Conservation (phyloP, 306 rosid genomes). For the Fagus crenata region DNA sequence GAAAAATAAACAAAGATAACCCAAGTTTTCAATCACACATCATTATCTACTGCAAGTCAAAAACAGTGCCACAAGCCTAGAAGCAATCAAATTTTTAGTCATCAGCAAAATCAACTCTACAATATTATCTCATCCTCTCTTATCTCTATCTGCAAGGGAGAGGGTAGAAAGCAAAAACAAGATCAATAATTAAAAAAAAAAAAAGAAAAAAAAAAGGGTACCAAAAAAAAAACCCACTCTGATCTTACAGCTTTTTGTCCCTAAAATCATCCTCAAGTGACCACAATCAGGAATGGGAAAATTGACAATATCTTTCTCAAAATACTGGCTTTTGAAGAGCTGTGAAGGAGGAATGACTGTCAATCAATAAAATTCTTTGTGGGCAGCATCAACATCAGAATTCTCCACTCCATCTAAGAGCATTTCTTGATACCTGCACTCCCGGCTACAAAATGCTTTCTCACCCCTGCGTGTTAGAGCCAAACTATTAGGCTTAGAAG, state of each 20-base stretch:
- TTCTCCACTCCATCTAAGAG: constrained; percentile 54
- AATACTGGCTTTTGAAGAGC: not conserved
- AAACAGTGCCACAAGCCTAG: constrained; percentile 33
- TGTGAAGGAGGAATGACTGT: not conserved
- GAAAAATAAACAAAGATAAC: constrained; percentile 28
- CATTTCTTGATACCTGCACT: constrained; percentile 86
- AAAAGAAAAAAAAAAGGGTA: not conserved
- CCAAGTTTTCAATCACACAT: constrained; percentile 33
- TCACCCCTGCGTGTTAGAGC: constrained; percentile 66
- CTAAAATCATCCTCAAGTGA: constrained; percentile 5
- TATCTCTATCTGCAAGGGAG: constrained; percentile 56
- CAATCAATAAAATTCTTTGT: constrained; percentile 21
- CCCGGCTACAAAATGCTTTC: constrained; percentile 79
- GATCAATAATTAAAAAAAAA: constrained; percentile 5
- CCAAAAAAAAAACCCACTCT: not conserved
- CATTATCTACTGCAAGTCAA: constrained; percentile 38
- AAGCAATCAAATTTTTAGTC: constrained; percentile 37
- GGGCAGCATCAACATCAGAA: constrained; percentile 42
- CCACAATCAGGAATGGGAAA: constrained; percentile 27
- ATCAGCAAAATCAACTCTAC: constrained; percentile 39
- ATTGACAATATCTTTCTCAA: constrained; percentile 1
- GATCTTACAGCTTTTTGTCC: no score
- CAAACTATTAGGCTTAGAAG: not conserved
- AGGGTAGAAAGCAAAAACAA: constrained; percentile 17
- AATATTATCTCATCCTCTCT: constrained; percentile 47